phyloP scores from a whole-genome alignment of 495 filamentous ascomycete species.

The Tuber borchii region DNA sequence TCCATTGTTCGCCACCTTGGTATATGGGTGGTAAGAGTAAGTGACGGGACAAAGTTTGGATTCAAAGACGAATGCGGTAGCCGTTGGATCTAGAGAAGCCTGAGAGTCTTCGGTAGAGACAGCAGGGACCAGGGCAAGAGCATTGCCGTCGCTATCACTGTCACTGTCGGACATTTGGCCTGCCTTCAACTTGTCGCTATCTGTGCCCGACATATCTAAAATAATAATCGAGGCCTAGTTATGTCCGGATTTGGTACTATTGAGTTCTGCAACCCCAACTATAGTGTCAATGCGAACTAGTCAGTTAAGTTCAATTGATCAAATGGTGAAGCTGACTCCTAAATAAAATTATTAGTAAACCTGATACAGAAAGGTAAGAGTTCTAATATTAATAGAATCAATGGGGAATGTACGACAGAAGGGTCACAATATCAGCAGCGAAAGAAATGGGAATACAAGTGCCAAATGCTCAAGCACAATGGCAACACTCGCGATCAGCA shows the following conservation, averaged over 20 bases:
- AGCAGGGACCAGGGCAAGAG: neutral
- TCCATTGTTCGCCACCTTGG: neutral
- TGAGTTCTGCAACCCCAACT: neutral
- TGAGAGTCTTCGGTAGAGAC: neutral
- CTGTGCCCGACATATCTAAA: neutral
- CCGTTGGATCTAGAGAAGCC: neutral
- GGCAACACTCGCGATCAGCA: neutral
- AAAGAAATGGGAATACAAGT: neutral
- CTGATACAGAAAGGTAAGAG: neutral
- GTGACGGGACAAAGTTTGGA: neutral
- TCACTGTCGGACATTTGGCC: neutral
- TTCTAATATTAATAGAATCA: neutral
- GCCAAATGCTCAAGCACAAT: neutral
- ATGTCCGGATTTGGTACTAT: neutral
- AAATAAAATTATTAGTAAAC: neutral
- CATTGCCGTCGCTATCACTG: neutral
- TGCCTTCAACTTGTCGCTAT: neutral
- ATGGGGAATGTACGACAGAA: neutral
- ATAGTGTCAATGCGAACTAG: neutral
- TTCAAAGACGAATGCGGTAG: neutral
- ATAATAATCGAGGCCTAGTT: neutral
- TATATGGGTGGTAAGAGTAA: neutral
- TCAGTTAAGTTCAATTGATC: neutral
- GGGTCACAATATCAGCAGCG: neutral
- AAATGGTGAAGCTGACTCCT: neutral